Evolutionary conservation across 2,329 filamentous ascomycete species (phyloP).

Genomic region (Metarhizium rileyi): DNA sequence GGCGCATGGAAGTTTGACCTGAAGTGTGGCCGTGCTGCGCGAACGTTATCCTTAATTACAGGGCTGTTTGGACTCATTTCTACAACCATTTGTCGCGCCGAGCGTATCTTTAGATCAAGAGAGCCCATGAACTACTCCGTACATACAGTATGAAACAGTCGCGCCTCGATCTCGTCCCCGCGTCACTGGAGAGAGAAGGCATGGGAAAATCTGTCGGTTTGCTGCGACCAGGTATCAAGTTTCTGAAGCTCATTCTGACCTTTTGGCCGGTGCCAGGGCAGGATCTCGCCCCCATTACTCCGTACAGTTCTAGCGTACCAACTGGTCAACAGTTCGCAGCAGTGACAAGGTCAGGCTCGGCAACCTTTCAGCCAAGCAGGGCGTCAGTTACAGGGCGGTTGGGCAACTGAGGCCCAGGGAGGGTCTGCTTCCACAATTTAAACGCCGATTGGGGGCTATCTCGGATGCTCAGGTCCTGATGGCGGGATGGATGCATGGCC

Average conservation of each 20-base stretch:
- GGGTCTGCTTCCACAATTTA: background rate
- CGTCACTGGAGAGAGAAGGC: too few species aligned
- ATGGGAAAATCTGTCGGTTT: background rate
- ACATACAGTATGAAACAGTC: too few species aligned
- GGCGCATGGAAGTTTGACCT: too few species aligned
- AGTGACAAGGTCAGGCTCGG: background rate
- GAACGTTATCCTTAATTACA: background rate
- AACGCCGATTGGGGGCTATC: background rate
- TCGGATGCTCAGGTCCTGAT: background rate
- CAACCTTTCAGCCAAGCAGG: background rate
- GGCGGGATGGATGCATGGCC: background rate
- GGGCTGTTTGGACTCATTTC: background rate
- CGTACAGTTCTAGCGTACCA: background rate
- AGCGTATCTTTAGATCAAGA: too few species aligned
- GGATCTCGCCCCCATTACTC: slow-evolving; percentile 1
- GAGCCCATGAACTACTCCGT: too few species aligned
- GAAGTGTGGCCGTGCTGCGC: too few species aligned
- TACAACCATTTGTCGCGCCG: background rate
- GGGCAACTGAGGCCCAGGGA: background rate
- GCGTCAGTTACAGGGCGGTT: background rate
- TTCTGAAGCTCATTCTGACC: too few species aligned
- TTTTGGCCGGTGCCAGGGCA: background rate
- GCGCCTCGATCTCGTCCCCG: too few species aligned
- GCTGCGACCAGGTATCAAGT: background rate
- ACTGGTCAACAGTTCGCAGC: background rate